Evolutionary conservation across 305 asterid genomes (phyloP).

Genomic region (Fraxinus greggii): DNA sequence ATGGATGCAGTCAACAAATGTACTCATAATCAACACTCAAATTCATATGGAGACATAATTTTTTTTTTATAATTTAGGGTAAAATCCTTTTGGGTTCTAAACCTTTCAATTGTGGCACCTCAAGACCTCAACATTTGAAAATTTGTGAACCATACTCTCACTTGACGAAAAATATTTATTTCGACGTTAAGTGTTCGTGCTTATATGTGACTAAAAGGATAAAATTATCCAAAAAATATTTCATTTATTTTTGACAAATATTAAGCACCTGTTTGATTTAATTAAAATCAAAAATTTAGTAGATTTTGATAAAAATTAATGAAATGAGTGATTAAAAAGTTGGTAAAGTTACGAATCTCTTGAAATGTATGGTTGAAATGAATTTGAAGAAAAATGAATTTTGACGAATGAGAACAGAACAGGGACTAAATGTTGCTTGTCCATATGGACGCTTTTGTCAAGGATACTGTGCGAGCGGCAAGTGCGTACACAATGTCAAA

Average conservation of each 20-base stretch:
- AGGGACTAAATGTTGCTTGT: background rate
- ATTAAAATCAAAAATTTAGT: no score
- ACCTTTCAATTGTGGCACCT: background rate
- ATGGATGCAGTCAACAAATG: slow-evolving; percentile 50
- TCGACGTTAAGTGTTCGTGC: background rate
- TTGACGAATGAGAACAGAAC: no score
- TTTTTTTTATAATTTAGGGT: background rate
- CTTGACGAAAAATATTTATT: background rate
- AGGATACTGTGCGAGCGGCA: background rate
- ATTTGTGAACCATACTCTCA: background rate
- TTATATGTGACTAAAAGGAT: background rate
- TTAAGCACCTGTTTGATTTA: no score
- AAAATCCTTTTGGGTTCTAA: background rate
- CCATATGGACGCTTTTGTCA: background rate
- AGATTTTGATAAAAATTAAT: no score
- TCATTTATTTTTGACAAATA: no score
- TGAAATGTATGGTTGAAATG: no score
- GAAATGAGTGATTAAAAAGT: no score
- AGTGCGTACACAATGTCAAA: background rate
- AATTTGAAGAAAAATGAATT: no score
- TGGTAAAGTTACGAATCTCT: no score
- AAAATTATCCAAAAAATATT: background rate
- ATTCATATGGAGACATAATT: background rate
- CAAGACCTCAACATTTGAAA: background rate
- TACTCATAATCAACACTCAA: slow-evolving; percentile 27